These are phyloP conservation scores for Petasospora rhodanensis DNA, from an alignment of 1,139 yeast genomes.

Conservation along the genomic window DNA sequence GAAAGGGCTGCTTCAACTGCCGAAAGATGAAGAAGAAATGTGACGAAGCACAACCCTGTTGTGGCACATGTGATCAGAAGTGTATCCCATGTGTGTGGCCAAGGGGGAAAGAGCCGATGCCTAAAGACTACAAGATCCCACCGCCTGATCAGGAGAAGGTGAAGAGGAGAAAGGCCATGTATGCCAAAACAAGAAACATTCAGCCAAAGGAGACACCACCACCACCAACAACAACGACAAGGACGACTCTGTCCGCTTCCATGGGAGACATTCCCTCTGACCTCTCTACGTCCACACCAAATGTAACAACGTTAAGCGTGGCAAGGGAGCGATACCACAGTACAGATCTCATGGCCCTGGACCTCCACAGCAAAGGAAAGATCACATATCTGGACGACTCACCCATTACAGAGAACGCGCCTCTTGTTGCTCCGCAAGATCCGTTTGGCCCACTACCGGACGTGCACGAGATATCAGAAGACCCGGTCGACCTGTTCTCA, in stretches of 20 bases:
- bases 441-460: no score
- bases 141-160: slow-evolving; percentile 2
- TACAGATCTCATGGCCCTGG: neutral
- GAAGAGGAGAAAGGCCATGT: neutral
- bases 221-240: neutral
- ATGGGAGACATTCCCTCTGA: no score
- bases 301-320: no score
- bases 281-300: no score
- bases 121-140: slow-evolving; percentile 10
- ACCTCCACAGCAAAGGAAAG: slow-evolving; percentile 3
- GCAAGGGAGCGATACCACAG: no score
- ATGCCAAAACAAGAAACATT: no score
- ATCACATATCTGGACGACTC: neutral
- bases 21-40: slow-evolving; percentile 16
- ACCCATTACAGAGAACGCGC: neutral
- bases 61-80: slow-evolving; percentile 5
- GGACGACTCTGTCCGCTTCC: no score
- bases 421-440: neutral
- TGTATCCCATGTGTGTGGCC: slow-evolving; percentile 15
- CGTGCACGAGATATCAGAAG: neutral
- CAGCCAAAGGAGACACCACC: neutral
- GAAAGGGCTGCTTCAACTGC: slow-evolving; percentile 16
- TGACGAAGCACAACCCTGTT: slow-evolving; percentile 8
- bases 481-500: neutral
- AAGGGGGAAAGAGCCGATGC: slow-evolving; percentile 10